Percentiles rank a stretch among this genome's conserved stretches.
Evolutionary conservation across 306 rosid genomes (phyloP).

Genomic region (Prunus mume): DNA sequence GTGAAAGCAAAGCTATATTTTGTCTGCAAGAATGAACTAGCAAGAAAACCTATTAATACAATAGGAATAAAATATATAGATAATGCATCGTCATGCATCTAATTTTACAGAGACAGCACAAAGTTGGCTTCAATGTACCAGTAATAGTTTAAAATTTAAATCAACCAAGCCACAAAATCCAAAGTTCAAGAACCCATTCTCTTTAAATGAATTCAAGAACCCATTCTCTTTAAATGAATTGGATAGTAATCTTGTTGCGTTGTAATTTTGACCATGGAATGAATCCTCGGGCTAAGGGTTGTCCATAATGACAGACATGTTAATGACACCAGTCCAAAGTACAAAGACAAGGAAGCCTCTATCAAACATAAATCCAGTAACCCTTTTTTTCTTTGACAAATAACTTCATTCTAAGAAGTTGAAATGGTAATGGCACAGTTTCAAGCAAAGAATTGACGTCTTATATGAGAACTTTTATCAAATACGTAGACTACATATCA

Average conservation of each 20-base stretch:
- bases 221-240: too few species aligned
- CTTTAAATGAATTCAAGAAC: background rate
- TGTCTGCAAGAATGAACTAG: background rate
- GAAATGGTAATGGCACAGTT: background rate
- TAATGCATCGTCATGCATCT: background rate
- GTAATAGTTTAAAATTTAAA: background rate
- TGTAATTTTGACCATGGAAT: background rate
- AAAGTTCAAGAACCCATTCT: background rate
- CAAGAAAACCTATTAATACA: background rate
- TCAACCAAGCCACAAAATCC: background rate
- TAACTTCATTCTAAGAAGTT: background rate
- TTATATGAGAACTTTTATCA: conserved; percentile 27
- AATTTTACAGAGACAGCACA: background rate
- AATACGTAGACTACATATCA: conserved; percentile 13
- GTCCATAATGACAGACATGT: background rate
- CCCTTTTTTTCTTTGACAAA: too few species aligned
- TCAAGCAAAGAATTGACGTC: background rate
- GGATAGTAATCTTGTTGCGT: background rate
- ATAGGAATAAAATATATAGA: background rate
- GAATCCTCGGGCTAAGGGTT: background rate
- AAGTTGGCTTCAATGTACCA: background rate
- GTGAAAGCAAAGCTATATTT: background rate
- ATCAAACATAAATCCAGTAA: background rate
- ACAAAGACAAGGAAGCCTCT: background rate
- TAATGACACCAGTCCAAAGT: background rate